Evolutionary conservation across 768 basidiomycete genomes (phyloP).

Genomic region (Naematelia aurantialba): DNA sequence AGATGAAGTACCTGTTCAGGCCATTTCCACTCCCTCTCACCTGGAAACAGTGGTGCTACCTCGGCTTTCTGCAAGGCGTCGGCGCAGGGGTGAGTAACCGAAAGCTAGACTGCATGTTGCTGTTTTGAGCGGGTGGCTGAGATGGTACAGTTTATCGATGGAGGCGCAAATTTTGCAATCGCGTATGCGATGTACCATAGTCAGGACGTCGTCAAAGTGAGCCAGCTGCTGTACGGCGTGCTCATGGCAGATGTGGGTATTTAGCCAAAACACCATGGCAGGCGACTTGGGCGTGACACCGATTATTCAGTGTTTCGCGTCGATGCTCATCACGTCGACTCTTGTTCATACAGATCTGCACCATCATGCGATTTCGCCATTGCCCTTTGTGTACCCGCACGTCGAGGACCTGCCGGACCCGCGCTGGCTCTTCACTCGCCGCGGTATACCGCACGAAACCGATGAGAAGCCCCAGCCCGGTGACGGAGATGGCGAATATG

Average conservation of each 20-base stretch:
- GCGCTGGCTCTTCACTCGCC: slow-evolving; percentile 10
- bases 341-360: slow-evolving; percentile 51
- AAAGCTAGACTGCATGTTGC: no score
- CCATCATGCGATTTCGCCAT: slow-evolving; percentile 34
- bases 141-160: slow-evolving; percentile 36
- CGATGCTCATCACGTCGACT: slow-evolving; percentile 51
- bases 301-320: slow-evolving; percentile 40
- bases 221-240: no score
- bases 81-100: slow-evolving; percentile 37
- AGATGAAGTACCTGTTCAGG: slow-evolving; percentile 42
- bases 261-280: slow-evolving; percentile 44
- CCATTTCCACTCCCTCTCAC: slow-evolving; percentile 47
- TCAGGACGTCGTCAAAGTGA: slow-evolving; percentile 21
- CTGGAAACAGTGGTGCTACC: slow-evolving; percentile 43
- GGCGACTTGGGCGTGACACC: slow-evolving; percentile 49
- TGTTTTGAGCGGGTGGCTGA: no score
- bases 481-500: neutral
- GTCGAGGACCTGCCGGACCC: slow-evolving; percentile 48
- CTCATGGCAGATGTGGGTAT: slow-evolving; percentile 49
- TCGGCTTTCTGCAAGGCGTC: slow-evolving; percentile 40
- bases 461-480: slow-evolving; percentile 2
- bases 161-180: slow-evolving; percentile 48
- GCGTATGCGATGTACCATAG: slow-evolving; percentile 40
- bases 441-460: neutral
- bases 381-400: slow-evolving; percentile 50